These are phyloP conservation scores for Dothidotthia symphoricarpi DNA, from an alignment of 2,329 filamentous ascomycete genomes.

Conservation along the genomic window DNA sequence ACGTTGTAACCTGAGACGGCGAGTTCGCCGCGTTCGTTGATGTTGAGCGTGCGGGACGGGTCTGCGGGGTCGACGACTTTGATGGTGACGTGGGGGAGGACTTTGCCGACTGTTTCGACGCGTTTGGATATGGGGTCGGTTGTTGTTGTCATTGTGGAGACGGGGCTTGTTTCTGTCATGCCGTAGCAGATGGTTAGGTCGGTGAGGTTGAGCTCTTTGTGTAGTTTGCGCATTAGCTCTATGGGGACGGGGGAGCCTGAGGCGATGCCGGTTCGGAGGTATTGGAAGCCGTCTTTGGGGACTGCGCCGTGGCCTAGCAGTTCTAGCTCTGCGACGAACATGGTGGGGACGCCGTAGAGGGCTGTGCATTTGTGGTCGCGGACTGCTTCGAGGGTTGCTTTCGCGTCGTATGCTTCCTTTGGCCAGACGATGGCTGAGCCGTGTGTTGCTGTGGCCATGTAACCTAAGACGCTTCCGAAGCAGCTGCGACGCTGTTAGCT, in stretches of 20 bases:
- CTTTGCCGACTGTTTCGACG: slow-evolving; percentile 72
- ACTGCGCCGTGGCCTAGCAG: slow-evolving; percentile 59
- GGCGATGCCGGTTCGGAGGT: slow-evolving; percentile 84
- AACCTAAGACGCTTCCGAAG: slow-evolving; percentile 89
- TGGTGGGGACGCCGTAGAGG: slow-evolving; percentile 88
- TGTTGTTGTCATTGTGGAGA: slow-evolving; percentile 75
- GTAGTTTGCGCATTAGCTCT: slow-evolving; percentile 74
- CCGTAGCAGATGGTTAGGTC: slow-evolving; percentile 94
- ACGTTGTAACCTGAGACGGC: slow-evolving; percentile 81
- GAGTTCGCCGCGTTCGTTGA: slow-evolving; percentile 73
- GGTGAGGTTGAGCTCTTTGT: slow-evolving; percentile 69
- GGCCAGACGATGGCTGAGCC: slow-evolving; percentile 82
- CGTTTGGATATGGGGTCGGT: slow-evolving; percentile 71
- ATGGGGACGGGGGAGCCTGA: slow-evolving; percentile 83
- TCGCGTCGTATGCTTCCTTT: slow-evolving; percentile 79
- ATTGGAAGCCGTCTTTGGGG: slow-evolving; percentile 54
- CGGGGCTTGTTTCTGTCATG: slow-evolving; percentile 86
- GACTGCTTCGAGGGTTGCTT: slow-evolving; percentile 64
- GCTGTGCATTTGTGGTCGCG: slow-evolving; percentile 64
- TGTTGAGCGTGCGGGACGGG: slow-evolving; percentile 56
- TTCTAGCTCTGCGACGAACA: slow-evolving; percentile 88
- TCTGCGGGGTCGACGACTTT: slow-evolving; percentile 75
- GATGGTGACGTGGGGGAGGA: slow-evolving; percentile 75
- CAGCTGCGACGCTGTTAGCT: slow-evolving; percentile 51
- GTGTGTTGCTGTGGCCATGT: slow-evolving; percentile 89